Base-by-base conservation (phyloP, 2,329 filamentous ascomycete species). In the Phymatotrichopsis omnivora region DNA sequence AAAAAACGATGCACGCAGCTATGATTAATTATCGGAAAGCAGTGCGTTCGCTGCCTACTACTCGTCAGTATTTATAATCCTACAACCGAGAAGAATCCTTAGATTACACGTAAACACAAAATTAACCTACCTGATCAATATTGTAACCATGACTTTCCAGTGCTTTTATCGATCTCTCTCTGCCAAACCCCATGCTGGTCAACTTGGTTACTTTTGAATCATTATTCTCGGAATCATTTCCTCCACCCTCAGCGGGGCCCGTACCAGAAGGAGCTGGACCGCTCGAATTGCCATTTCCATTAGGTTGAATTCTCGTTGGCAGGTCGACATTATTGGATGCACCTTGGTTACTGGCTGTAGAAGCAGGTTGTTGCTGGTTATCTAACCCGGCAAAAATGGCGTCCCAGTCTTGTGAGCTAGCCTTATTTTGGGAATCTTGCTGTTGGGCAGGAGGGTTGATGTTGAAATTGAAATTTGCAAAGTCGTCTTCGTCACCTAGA, bases 351-450 rank as follows among this genome's bases (percentile, higher is more conserved):
- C 37, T 28, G 23, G 29, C 16, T 23, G 37, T 36, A n/a, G n/a
- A n/a, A n/a, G n/a, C n/a, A n/a, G n/a, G n/a, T n/a, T n/a, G n/a
- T 40, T 30, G 34, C 28, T 22, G 22, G 3, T 41, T 41, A 14
- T 31, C 38, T 24, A 39, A 31, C n/a, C 48, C 50, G 2, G 84
- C 82, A 65, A 96, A 96, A 44, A 96, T 85, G 29, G 85, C 82
- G 60, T 96, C 89, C 91, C 91, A 96, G 62, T 96, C 89, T 57
- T 93, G 82, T 25, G 68, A 66, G 11, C 74, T 73, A 0, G 66
- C 57, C 22, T 64, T 61, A 49, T 67, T 63, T 37, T 12, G 40
- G 33, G 5, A 17, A 46, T 23, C 60, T 49, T 60, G 42, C 53
- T 19, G 61, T 55, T 30, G 60, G 51, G 40, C 58, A 55, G 43